A percentile compares a stretch with the other conserved stretches of the same genome.
phyloP scores from a whole-genome alignment of 164 flowering plant species.

The Akebia trifoliata region DNA sequence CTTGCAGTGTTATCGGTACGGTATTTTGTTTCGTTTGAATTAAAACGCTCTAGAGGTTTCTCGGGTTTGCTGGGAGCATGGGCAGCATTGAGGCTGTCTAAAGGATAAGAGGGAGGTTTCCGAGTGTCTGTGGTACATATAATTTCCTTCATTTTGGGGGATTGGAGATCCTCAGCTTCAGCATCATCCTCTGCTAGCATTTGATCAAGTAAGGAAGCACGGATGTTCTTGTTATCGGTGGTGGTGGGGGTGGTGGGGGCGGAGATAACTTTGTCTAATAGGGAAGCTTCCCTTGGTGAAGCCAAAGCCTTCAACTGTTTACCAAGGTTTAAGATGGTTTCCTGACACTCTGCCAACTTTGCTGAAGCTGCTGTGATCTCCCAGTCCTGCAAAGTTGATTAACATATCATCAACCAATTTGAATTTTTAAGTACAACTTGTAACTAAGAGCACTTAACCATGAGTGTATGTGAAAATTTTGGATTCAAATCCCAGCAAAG shows the following conservation, averaged over 20 bases:
- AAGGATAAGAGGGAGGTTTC: slow-evolving; percentile 12
- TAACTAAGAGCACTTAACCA: too few species aligned
- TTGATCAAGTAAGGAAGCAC: slow-evolving; percentile 61
- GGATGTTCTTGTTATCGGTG: slow-evolving; percentile 24
- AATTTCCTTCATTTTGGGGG: slow-evolving; percentile 38
- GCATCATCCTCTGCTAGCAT: slow-evolving; percentile 56
- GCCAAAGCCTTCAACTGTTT: slow-evolving; percentile 58
- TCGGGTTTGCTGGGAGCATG: slow-evolving; percentile 11
- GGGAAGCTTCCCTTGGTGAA: slow-evolving; percentile 34
- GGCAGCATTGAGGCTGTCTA: slow-evolving; percentile 5
- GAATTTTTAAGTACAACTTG: too few species aligned
- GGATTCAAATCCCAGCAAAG: too few species aligned
- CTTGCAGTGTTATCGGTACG: slow-evolving; percentile 12
- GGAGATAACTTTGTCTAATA: slow-evolving; percentile 31
- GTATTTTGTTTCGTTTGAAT: slow-evolving; percentile 15
- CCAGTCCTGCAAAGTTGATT: slow-evolving; percentile 49
- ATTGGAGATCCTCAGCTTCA: slow-evolving; percentile 23
- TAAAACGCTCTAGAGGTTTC: slow-evolving; percentile 16
- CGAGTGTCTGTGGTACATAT: slow-evolving; percentile 26
- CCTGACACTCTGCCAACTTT: slow-evolving; percentile 61
- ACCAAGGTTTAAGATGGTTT: slow-evolving; percentile 50
- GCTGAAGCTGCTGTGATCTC: slow-evolving; percentile 71
- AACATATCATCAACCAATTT: background rate
- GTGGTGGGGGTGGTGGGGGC: slow-evolving; percentile 5
- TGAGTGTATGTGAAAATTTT: too few species aligned